Evolutionary conservation across 192 early-diverging fungal species (phyloP), one percentile per base, ranked within the genome.

Genomic region (Tieghemiomyces parasiticus): DNA sequence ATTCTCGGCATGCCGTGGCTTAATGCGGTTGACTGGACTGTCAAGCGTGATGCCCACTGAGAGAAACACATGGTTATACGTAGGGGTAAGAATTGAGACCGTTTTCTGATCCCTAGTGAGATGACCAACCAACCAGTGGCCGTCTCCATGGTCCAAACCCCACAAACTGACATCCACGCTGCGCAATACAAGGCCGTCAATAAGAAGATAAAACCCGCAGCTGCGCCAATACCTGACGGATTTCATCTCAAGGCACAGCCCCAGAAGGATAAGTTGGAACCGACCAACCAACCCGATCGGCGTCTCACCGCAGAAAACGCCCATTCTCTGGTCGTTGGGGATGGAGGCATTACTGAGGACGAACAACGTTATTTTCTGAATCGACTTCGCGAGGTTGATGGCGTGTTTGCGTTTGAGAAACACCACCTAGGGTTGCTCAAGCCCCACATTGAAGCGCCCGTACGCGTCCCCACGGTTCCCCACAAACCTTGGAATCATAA

Each of bases 401-500:
- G 3, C 20, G 59, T 33, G 16, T 47, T 60, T 12, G 59, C 59
- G 4, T 60, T 60, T 46, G 13, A 13, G 4, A 22, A 38, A 19
- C 16, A 46, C 4, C 29, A 60, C 8, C 16, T 47, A 31, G 59
- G 59, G 24, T 46, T 60, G 28, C 59, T 60, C 24, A 60, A 47
- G 24, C 8, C 42, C 4, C 4, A 4, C 14, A 26, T 59, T 24
- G 58, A 59, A 29, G 10, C 26, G 13, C 33, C 58, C 6, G 30
- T 59, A 8, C 58, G 58, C 9, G 34, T 59, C 10, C 58, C 58
- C 13, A 59, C 58, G 16, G 58, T 59, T 35, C 30, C 26, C 8
- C 58, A 59, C 30, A 26, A 16, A 29, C 58, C 59, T 10, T 60
- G 59, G 59, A n/a, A 46, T 31, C 32, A 26, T 10, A 60, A 60